phyloP scores from a whole-genome alignment of 139 green algal genomes.

The Closterium sp. region DNA sequence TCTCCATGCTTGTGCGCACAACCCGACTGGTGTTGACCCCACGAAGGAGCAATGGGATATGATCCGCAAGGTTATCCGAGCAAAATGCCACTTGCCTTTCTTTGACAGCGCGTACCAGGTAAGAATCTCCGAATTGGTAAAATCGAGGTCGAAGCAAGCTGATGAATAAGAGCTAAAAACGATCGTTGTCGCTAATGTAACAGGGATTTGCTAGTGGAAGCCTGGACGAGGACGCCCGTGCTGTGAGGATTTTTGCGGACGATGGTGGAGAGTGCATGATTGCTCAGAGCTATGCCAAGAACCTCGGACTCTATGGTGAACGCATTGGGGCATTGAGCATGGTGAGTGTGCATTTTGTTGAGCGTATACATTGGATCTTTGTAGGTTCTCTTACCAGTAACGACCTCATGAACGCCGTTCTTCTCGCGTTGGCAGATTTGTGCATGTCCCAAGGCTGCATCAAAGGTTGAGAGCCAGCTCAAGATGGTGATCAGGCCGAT shows the following conservation, averaged over 20 bases:
- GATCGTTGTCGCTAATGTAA: not conserved
- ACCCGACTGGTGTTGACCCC: constrained; percentile 91
- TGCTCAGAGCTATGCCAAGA: constrained; percentile 58
- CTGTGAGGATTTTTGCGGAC: constrained; percentile 75
- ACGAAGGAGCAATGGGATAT: constrained; percentile 76
- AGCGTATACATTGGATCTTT: too few relatives aligned
- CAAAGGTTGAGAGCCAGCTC: constrained; percentile 46
- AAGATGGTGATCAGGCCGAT: constrained; percentile 56
- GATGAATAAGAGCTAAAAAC: constrained; percentile 40
- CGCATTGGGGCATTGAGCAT: constrained; percentile 56
- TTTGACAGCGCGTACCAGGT: constrained; percentile 93
- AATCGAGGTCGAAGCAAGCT: too few relatives aligned
- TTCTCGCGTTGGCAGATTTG: not conserved
- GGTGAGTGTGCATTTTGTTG: not conserved
- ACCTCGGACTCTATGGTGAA: constrained; percentile 77
- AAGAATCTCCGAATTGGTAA: too few relatives aligned
- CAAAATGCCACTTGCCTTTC: constrained; percentile 78
- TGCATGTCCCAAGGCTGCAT: constrained; percentile 45
- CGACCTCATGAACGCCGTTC: too few relatives aligned
- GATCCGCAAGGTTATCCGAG: constrained; percentile 67
- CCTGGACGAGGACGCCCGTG: constrained; percentile 71
- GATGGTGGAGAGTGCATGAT: constrained; percentile 48
- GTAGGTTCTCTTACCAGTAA: too few relatives aligned
- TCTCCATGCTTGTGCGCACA: constrained; percentile 90
- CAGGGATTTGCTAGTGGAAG: constrained; percentile 68